Percentiles rank a stretch among this genome's conserved stretches.
Evolutionary conservation across 768 basidiomycete species (phyloP).

Genomic region (Podaxis sp.): DNA sequence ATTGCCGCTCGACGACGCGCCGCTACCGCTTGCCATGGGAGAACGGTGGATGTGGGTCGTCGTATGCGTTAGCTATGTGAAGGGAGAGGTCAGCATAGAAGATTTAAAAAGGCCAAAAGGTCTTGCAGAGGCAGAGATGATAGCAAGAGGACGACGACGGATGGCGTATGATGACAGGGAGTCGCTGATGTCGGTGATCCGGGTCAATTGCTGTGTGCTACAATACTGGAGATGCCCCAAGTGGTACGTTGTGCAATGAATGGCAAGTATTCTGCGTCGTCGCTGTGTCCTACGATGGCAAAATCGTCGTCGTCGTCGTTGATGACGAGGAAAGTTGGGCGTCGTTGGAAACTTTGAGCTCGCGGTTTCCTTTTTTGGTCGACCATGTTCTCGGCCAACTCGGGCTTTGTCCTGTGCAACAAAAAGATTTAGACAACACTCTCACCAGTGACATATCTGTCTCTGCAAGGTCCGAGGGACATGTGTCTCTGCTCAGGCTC

Average conservation of each 20-base stretch:
- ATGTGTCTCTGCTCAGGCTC: background rate
- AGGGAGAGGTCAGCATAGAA: background rate
- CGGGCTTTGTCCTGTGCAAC: background rate
- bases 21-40: conserved; percentile 28
- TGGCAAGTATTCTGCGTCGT: background rate
- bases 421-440: conserved; percentile 3
- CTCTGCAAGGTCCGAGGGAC: background rate
- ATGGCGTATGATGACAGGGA: conserved; percentile 9
- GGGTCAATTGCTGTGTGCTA: conserved; percentile 4
- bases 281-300: background rate
- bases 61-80: background rate
- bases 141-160: conserved; percentile 2
- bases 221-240: background rate
- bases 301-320: conserved; percentile 2
- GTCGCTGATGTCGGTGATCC: conserved; percentile 16
- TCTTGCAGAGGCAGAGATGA: background rate
- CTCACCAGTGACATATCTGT: background rate
- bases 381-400: conserved; percentile 3
- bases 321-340: conserved; percentile 5
- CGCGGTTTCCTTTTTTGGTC: conserved; percentile 12
- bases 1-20: conserved; percentile 21
- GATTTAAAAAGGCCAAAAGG: background rate
- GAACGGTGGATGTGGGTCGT: background rate
- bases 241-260: background rate
- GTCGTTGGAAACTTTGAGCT: conserved; percentile 10